Evolutionary conservation across 345 rosid species (phyloP).

Genomic region (Camelina hispida): DNA sequence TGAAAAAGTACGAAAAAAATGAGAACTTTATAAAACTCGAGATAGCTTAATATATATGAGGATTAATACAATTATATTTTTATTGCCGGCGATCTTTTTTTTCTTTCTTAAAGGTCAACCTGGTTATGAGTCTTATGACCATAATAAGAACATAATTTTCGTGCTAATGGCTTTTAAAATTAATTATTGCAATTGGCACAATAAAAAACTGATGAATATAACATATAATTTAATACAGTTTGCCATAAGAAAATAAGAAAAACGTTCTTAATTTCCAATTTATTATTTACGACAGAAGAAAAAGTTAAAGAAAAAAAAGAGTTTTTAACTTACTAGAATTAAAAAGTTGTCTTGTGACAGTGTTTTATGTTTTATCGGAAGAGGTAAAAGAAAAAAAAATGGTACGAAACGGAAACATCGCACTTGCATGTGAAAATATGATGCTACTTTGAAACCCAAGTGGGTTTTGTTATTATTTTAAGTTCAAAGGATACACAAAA

Average conservation of each 20-base stretch:
- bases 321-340: neutral
- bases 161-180: neutral
- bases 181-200: neutral
- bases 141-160: slow-evolving; percentile 11
- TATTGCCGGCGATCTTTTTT: slow-evolving; percentile 17
- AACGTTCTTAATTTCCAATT: neutral
- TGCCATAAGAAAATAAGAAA: neutral
- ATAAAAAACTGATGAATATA: neutral
- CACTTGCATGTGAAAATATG: slow-evolving; percentile 37
- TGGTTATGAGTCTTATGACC: slow-evolving; percentile 22
- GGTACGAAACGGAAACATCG: slow-evolving; percentile 27
- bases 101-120: slow-evolving; percentile 24
- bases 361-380: slow-evolving; percentile 33
- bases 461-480: slow-evolving; percentile 31
- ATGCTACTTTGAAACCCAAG: slow-evolving; percentile 31
- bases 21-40: neutral
- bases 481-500: neutral
- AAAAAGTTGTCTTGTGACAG: slow-evolving; percentile 21
- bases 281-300: neutral
- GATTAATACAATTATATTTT: neutral
- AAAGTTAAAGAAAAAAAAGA: no score
- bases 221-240: neutral
- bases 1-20: neutral
- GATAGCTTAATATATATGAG: neutral
- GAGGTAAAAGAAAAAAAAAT: slow-evolving; percentile 35